Evolutionary conservation across 2,329 filamentous ascomycete species (phyloP), one percentile per base, ranked within the genome.

Genomic region (Ceratocystis ficicola): DNA sequence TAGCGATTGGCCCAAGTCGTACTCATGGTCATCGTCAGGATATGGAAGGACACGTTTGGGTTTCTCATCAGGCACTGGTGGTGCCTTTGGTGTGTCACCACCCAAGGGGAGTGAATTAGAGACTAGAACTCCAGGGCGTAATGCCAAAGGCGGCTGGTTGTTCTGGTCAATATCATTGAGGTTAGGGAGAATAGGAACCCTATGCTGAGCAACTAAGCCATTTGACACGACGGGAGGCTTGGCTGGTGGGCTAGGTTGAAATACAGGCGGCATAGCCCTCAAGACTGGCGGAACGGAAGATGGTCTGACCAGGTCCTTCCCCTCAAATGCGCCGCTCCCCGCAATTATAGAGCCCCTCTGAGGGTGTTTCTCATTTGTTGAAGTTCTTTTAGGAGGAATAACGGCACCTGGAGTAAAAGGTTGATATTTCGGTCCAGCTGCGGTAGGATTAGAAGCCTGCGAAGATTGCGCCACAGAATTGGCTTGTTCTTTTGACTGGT

Each of bases 361-460:
- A 7, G n/a, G 10, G 3, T 57, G 25, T 7, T 15, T 32, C 7
- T 32, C 52, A 22, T 10, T 4, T 10, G 5, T 44, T 28, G 28
- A 44, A n/a, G 5, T 5, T 55, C 32, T 41, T 52, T 25, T 44
- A 36, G 55, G 17, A 8, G 55, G 7, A 44, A 46, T 28, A 25
- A 3, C 44, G 20, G 36, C 20, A 28, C 65, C 41, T 12, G 67
- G 60, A 20, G 64, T 44, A 48, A 65, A 69, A 10, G 67, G 61
- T 48, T 52, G 65, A 44, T 64, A 67, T 20, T 41, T 64, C 6
- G 50, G n/a, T 8, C 15, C 44, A 20, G 20, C 5, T 57, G 20
- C 22, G 1, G 25, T 2, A 25, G n/a, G 5, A 32, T 7, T 22
- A 41, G 28, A 17, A 12, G 20, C 12, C 8, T 61, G 59, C 25